phyloP scores from a whole-genome alignment of 805 yeast genomes.

The Candida fluviatilis region DNA sequence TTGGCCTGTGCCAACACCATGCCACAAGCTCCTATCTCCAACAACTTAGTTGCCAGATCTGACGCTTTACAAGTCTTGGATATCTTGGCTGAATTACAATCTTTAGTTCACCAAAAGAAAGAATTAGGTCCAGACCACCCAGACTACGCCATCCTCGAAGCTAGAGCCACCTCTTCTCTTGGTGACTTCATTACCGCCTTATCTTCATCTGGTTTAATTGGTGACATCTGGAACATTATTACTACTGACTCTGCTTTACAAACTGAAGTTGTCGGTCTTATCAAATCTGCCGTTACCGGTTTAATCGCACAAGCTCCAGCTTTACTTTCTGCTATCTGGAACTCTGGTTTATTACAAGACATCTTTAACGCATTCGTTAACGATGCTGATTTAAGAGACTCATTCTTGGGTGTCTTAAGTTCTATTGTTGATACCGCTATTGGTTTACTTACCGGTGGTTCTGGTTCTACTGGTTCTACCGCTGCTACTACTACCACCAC shows the following conservation, averaged over 20 bases:
- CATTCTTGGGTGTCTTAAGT: slow-evolving; percentile 31
- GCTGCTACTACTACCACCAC: slow-evolving; percentile 5
- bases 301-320: slow-evolving; percentile 38
- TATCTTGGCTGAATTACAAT: slow-evolving; percentile 28
- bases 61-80: slow-evolving; percentile 31
- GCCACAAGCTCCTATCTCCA: slow-evolving; percentile 18
- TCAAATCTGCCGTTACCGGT: slow-evolving; percentile 27
- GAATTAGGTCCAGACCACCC: slow-evolving; percentile 23
- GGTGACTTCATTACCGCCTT: slow-evolving; percentile 34
- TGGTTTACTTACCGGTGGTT: slow-evolving; percentile 17
- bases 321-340: slow-evolving; percentile 36
- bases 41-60: slow-evolving; percentile 27
- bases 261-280: slow-evolving; percentile 20
- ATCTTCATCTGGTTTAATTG: slow-evolving; percentile 34
- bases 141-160: slow-evolving; percentile 23
- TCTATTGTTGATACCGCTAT: slow-evolving; percentile 29
- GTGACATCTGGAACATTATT: slow-evolving; percentile 31
- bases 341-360: slow-evolving; percentile 35
- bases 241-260: slow-evolving; percentile 28
- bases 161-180: slow-evolving; percentile 34
- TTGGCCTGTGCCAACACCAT: slow-evolving; percentile 35
- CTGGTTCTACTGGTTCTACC: slow-evolving; percentile 13
- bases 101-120: slow-evolving; percentile 32
- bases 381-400: slow-evolving; percentile 29
- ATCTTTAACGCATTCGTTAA: slow-evolving; percentile 28